phyloP scores from a whole-genome alignment of 352 stramenopile genomes.

The Lagenidium giganteum region DNA sequence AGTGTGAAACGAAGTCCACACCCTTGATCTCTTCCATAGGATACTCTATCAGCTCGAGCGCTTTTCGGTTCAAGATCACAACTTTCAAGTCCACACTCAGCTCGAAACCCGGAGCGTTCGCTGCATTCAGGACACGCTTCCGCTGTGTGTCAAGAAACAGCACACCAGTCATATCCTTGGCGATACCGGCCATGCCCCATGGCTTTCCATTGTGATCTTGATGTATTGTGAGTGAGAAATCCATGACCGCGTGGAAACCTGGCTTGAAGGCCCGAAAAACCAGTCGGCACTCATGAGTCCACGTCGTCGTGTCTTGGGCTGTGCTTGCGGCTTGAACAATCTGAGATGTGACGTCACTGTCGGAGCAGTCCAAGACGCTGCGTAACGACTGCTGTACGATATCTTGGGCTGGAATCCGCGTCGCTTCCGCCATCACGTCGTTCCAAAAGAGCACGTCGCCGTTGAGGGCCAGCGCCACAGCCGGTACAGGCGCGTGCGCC shows the following conservation, averaged over 20 bases:
- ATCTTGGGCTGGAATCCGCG: conserved; percentile 20
- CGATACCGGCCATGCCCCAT: too few relatives aligned
- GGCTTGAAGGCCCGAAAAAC: too few relatives aligned
- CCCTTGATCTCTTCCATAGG: conserved; percentile 84
- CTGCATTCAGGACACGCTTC: conserved; percentile 64
- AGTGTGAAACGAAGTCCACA: conserved; percentile 60
- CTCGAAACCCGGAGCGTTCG: conserved; percentile 76
- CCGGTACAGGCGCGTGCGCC: conserved; percentile 45
- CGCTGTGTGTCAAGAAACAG: too few relatives aligned
- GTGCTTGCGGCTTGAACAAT: too few relatives aligned
- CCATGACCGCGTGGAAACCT: too few relatives aligned
- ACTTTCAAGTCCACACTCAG: conserved; percentile 52
- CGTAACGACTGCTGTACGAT: too few relatives aligned
- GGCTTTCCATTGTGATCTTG: too few relatives aligned
- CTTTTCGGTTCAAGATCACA: conserved; percentile 91
- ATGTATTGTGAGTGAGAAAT: too few relatives aligned
- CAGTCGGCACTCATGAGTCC: too few relatives aligned
- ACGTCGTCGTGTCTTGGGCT: too few relatives aligned
- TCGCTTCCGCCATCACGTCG: conserved; percentile 39
- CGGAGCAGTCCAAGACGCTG: conserved; percentile 11
- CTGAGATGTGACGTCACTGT: conserved; percentile 22
- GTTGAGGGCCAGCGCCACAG: conserved; percentile 31
- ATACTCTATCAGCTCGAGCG: conserved; percentile 84
- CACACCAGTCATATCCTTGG: too few relatives aligned
- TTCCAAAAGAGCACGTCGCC: conserved; percentile 66